Conservation (phyloP, 768 basidiomycete species). For the Panaeolus papilionaceus region DNA sequence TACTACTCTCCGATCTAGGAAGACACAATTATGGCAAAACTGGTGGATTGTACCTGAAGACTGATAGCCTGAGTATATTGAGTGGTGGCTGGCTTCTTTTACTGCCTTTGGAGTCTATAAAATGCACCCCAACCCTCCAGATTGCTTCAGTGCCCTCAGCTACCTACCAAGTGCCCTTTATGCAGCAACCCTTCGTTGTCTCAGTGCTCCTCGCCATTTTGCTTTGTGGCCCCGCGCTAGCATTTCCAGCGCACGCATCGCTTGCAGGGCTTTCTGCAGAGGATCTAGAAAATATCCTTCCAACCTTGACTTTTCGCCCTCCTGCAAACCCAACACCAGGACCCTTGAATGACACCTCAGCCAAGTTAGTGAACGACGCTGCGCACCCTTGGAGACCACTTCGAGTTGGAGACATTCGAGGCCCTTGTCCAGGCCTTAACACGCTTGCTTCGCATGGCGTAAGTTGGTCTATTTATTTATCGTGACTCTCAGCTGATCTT, state of each 20-base stretch:
- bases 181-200: not conserved
- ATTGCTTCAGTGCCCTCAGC: not conserved
- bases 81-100: no score
- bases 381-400: slow-evolving; percentile 27
- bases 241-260: slow-evolving; percentile 32
- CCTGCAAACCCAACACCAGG: slow-evolving; percentile 21
- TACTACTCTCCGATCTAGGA: no score
- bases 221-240: not conserved
- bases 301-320: slow-evolving; percentile 16
- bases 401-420: slow-evolving; percentile 22
- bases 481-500: not conserved
- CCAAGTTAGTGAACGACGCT: slow-evolving; percentile 28
- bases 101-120: no score
- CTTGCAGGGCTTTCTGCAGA: slow-evolving; percentile 30
- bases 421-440: slow-evolving; percentile 29
- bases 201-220: not conserved
- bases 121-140: no score
- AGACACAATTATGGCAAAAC: no score
- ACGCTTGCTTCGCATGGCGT: slow-evolving; percentile 31
- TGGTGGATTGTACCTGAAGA: no score
- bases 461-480: not conserved
- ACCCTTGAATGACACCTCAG: slow-evolving; percentile 24
- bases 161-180: not conserved
- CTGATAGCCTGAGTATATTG: no score
- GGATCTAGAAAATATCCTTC: slow-evolving; percentile 25